Evolutionary conservation across 306 rosid species (phyloP), one percentile per base, ranked within the genome.

Genomic region (Vicia villosa): DNA sequence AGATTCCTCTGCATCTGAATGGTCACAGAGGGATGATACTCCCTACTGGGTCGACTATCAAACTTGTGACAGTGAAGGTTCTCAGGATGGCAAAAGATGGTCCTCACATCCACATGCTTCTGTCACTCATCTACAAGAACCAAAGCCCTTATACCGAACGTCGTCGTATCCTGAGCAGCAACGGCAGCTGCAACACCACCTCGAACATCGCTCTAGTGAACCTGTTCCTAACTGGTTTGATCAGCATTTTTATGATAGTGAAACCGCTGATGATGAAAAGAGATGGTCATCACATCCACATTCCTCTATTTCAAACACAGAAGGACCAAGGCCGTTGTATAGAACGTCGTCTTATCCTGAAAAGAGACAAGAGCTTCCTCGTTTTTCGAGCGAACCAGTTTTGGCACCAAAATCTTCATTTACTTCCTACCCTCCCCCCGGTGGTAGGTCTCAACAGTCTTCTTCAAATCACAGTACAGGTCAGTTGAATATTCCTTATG

Each of bases 131-230:
- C 64, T 80, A 11, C 66, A 63, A 52, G 95, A 89, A 43, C 73
- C 89, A 17, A 85, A 81, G 45, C 73, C 87, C 63, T 77, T 93
- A 82, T 88, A 83, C 77, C 85, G 96, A 86, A 82, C 96, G 12
- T 90, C 92, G 20, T 88, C 98, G 10, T 86, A 86, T 81, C 93
- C 98, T 57, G 98, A 93, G 52, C 96, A 84, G 78, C 95, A 77
- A 74, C 83, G 81, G 34, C 88, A 72, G 63, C 69, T 43, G 51
- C 79, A 74, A 36, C 68, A 67, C 63, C 69, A 45, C 17, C 79
- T 75, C 60, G 94, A 86, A 75, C 86, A 84, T 46, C 76, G 79
- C 75, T 75, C 88, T 41, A 88, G 96, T 57, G 96, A 90, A 72
- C 93, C 93, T 28, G 86, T 78, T 63, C 61, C 77, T 15, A 82